phyloP scores from a whole-genome alignment of 2,329 filamentous ascomycete species.

The Pseudogymnoascus sp. region DNA sequence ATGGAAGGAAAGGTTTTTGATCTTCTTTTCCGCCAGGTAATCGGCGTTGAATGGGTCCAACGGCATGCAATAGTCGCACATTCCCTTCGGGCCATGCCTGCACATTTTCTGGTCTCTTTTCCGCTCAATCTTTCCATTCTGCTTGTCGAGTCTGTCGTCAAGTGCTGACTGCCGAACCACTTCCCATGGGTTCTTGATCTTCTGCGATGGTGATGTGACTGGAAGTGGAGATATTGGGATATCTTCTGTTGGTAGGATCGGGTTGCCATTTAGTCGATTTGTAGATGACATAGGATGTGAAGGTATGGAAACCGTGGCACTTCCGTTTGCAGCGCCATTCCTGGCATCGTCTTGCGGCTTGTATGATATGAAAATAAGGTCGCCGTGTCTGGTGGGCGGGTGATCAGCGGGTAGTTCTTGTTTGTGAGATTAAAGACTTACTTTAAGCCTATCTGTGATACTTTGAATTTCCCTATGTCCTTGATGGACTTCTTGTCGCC shows the following conservation, averaged over 20 bases:
- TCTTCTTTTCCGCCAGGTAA: constrained; percentile 90
- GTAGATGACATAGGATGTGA: constrained; percentile 34
- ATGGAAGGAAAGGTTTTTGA: constrained; percentile 97
- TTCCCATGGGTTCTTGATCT: constrained; percentile 88
- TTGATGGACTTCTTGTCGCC: constrained; percentile 49
- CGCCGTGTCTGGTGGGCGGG: constrained; percentile 59
- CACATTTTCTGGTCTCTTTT: constrained; percentile 77
- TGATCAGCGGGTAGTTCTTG: neutral
- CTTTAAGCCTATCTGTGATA: constrained; percentile 53
- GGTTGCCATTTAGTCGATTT: constrained; percentile 70
- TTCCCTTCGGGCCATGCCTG: constrained; percentile 89
- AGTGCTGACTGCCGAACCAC: constrained; percentile 77
- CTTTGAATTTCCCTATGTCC: constrained; percentile 47
- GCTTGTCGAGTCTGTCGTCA: constrained; percentile 77
- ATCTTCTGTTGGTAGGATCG: constrained; percentile 60
- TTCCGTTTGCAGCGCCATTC: constrained; percentile 34
- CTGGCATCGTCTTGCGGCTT: constrained; percentile 44
- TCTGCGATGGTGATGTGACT: constrained; percentile 44
- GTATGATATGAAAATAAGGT: constrained; percentile 83
- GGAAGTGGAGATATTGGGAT: constrained; percentile 52
- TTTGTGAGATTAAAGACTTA: constrained; percentile 25
- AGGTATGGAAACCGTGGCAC: constrained; percentile 19
- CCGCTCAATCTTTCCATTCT: constrained; percentile 80
- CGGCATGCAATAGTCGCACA: constrained; percentile 99
- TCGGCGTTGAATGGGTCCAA: constrained; percentile 86